Evolutionary conservation across 306 rosid species (phyloP).

Genomic region (Vigna nakashimae): DNA sequence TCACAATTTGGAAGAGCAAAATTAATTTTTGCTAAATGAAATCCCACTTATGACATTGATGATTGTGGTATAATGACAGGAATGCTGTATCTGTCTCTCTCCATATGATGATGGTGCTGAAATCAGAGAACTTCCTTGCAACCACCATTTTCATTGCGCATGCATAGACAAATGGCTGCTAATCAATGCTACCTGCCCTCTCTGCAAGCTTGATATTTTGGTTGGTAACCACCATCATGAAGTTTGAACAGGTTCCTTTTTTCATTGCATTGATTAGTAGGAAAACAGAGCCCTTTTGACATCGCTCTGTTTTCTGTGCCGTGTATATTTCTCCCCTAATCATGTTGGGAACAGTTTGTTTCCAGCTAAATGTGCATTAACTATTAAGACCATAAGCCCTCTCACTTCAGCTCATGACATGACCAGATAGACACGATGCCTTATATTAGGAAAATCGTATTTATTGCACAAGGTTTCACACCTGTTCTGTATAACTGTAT

Average conservation of each 20-base stretch:
- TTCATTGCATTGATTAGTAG: slow-evolving; percentile 25
- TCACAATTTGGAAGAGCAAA: slow-evolving; percentile 1
- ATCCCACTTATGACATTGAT: slow-evolving; percentile 35
- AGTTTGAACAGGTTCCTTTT: slow-evolving; percentile 50
- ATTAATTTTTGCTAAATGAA: not conserved
- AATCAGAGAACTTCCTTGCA: slow-evolving; percentile 83
- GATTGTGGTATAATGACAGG: slow-evolving; percentile 57
- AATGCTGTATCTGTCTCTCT: slow-evolving; percentile 84
- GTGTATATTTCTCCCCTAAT: slow-evolving; percentile 39
- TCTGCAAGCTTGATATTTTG: slow-evolving; percentile 86
- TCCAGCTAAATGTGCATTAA: slow-evolving; percentile 22
- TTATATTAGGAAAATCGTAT: slow-evolving; percentile 10
- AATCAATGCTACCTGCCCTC: slow-evolving; percentile 84
- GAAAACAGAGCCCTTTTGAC: slow-evolving; percentile 16
- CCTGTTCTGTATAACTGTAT: slow-evolving; percentile 17
- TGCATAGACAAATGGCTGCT: slow-evolving; percentile 95
- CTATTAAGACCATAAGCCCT: slow-evolving; percentile 11
- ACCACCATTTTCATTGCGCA: slow-evolving; percentile 79
- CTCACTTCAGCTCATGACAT: slow-evolving; percentile 36
- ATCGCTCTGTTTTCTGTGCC: not conserved
- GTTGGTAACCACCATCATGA: slow-evolving; percentile 45
- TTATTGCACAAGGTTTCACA: not conserved
- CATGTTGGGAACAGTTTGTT: slow-evolving; percentile 32
- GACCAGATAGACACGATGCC: slow-evolving; percentile 16
- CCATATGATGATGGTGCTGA: slow-evolving; percentile 71